These are phyloP conservation scores for Aspergillus terreus DNA, from an alignment of 2,329 filamentous ascomycete species.

Conservation along the genomic window DNA sequence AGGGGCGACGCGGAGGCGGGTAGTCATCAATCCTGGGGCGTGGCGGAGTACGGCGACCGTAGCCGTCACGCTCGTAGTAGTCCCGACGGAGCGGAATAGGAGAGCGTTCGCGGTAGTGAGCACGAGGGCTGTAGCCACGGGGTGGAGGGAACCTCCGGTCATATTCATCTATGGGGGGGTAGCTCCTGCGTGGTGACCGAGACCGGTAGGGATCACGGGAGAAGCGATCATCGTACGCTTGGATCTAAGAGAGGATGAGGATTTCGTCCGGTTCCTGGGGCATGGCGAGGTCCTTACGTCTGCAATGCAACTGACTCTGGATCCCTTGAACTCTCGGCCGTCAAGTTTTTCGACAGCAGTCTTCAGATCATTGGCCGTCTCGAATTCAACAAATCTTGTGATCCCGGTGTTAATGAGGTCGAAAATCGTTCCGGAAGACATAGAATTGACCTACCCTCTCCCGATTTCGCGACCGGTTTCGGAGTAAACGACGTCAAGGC, in stretches of 20 bases:
- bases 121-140: constrained; percentile 79
- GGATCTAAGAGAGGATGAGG: constrained; percentile 54
- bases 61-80: constrained; percentile 78
- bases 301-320: constrained; percentile 76
- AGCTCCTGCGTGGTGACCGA: constrained; percentile 69
- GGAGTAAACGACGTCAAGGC: constrained; percentile 95
- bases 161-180: constrained; percentile 71
- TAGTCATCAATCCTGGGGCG: constrained; percentile 79
- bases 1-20: constrained; percentile 53
- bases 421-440: constrained; percentile 14
- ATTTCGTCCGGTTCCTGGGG: constrained; percentile 18
- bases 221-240: constrained; percentile 65
- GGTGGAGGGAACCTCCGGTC: constrained; percentile 75
- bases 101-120: constrained; percentile 83
- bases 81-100: constrained; percentile 67
- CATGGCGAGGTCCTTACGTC: constrained; percentile 61
- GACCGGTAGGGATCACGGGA: constrained; percentile 71
- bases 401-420: constrained; percentile 22
- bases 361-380: constrained; percentile 84
- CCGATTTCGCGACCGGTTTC: constrained; percentile 92
- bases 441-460: constrained; percentile 67
- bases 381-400: constrained; percentile 90
- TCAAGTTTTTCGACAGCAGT: constrained; percentile 94
- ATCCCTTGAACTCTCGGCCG: constrained; percentile 86
- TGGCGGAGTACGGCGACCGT: constrained; percentile 75